A percentile compares a stretch with the other conserved stretches of the same genome.
Evolutionary conservation across 768 basidiomycete species (phyloP).

Genomic region (Rhizopogon vesiculosus): DNA sequence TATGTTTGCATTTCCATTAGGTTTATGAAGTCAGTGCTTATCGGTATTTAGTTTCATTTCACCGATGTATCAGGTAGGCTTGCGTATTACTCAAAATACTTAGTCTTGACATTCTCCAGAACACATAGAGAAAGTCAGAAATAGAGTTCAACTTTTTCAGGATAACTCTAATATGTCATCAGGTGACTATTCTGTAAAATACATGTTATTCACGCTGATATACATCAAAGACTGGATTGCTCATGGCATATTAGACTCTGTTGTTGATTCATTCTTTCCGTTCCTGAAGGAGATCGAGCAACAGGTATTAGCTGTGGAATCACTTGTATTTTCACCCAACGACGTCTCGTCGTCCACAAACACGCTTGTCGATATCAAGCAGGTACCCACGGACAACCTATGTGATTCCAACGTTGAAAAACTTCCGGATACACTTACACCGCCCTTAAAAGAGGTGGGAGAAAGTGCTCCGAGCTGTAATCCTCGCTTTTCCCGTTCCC

Average conservation of each 20-base stretch:
- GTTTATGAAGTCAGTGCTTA: background rate
- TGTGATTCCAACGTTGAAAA: constrained; percentile 2
- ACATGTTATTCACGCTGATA: background rate
- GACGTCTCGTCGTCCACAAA: background rate
- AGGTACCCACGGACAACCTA: background rate
- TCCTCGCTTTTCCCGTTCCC: constrained; percentile 19
- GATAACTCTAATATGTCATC: constrained; percentile 65
- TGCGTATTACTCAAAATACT: background rate
- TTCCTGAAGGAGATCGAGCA: constrained; percentile 74
- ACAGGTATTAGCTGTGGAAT: constrained; percentile 77
- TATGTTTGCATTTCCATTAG: constrained; percentile 28
- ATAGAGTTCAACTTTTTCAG: constrained; percentile 61
- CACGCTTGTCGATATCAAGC: background rate
- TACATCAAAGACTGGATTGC: constrained; percentile 79
- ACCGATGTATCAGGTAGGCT: constrained; percentile 66
- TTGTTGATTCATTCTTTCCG: constrained; percentile 92
- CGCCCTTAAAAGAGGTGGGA: background rate
- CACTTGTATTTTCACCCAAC: constrained; percentile 47
- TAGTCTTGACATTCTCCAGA: constrained; percentile 35
- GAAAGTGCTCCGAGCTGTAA: background rate
- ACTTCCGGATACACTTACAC: background rate
- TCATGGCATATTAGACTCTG: constrained; percentile 86
- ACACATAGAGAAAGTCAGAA: constrained; percentile 73
- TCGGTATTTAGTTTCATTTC: constrained; percentile 71
- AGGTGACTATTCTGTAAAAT: constrained; percentile 37